Conservation (phyloP, 192 early-diverging fungal species). For the Chytriomyces hyalinus region DNA sequence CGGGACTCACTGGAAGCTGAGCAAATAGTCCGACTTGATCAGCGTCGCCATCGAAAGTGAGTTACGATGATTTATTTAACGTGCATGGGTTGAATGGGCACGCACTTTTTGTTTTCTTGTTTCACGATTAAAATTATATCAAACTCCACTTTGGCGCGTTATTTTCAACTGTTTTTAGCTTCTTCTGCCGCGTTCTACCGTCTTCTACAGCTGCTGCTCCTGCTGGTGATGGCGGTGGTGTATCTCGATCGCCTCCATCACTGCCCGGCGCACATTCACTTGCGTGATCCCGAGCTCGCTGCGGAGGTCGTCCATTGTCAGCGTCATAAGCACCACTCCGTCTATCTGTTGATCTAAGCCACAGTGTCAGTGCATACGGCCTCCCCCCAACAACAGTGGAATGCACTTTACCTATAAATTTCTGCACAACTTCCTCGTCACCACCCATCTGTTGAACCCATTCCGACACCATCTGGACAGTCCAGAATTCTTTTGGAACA, state of each 20-base stretch:
- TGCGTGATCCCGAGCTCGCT: not conserved
- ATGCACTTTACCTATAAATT: constrained; percentile 16
- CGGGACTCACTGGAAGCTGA: not conserved
- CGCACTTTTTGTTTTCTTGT: too few species aligned
- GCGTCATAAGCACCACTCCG: not conserved
- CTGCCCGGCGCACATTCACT: not conserved
- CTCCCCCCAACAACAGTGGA: not conserved
- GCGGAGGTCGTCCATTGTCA: constrained; percentile 1
- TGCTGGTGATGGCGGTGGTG: too few species aligned
- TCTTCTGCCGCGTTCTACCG: too few species aligned
- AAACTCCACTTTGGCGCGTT: too few species aligned
- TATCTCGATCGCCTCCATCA: not conserved
- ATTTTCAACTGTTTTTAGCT: too few species aligned
- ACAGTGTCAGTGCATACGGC: not conserved
- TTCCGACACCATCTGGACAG: constrained; percentile 15
- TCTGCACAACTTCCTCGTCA: not conserved
- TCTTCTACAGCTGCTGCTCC: too few species aligned
- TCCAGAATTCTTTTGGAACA: not conserved
- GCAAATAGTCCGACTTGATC: not conserved
- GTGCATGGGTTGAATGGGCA: too few species aligned
- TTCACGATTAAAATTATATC: too few species aligned
- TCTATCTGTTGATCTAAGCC: constrained; percentile 22
- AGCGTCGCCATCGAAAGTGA: not conserved
- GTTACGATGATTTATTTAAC: too few species aligned
- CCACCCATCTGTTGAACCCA: constrained; percentile 18